These are phyloP conservation scores for Cyberlindnera lachancei DNA, from an alignment of 805 yeast genomes.

Conservation along the genomic window DNA sequence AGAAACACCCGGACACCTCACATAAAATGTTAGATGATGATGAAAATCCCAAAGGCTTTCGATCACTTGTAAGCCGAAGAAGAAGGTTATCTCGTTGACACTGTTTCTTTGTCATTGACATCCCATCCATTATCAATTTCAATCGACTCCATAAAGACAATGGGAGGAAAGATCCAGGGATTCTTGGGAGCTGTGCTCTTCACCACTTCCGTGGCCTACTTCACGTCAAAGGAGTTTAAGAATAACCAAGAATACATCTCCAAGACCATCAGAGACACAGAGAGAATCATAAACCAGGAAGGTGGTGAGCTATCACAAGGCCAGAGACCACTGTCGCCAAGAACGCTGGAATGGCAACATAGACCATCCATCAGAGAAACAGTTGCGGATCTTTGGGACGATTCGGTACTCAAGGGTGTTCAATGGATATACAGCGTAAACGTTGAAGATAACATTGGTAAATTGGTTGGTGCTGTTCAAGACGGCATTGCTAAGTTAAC, in stretches of 20 bases:
- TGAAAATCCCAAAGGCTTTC: too few species aligned
- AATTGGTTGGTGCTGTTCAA: conserved; percentile 8
- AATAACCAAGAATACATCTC: conserved; percentile 40
- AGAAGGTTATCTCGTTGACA: too few species aligned
- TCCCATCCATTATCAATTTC: too few species aligned
- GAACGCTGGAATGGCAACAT: conserved; percentile 36
- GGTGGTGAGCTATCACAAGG: too few species aligned
- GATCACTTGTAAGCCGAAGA: too few species aligned
- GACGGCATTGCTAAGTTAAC: conserved; percentile 2
- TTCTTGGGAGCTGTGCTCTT: conserved; percentile 56
- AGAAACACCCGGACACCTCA: conserved; percentile 9
- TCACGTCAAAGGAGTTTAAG: conserved; percentile 50
- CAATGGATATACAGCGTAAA: conserved; percentile 54
- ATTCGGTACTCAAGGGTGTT: conserved; percentile 55
- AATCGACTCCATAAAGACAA: conserved; percentile 11
- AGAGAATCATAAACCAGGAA: conserved; percentile 40
- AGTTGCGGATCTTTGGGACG: conserved; percentile 72
- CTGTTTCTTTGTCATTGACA: too few species aligned
- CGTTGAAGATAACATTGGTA: conserved; percentile 30
- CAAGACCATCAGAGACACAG: conserved; percentile 38
- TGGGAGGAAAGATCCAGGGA: conserved; percentile 48
- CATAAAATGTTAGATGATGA: too few species aligned
- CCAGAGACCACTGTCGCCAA: conserved; percentile 31
- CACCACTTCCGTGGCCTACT: conserved; percentile 55
- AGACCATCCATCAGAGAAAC: conserved; percentile 49